Conservation (phyloP, 495 filamentous ascomycete species). For the Rostrohypoxylon terebratum region DNA sequence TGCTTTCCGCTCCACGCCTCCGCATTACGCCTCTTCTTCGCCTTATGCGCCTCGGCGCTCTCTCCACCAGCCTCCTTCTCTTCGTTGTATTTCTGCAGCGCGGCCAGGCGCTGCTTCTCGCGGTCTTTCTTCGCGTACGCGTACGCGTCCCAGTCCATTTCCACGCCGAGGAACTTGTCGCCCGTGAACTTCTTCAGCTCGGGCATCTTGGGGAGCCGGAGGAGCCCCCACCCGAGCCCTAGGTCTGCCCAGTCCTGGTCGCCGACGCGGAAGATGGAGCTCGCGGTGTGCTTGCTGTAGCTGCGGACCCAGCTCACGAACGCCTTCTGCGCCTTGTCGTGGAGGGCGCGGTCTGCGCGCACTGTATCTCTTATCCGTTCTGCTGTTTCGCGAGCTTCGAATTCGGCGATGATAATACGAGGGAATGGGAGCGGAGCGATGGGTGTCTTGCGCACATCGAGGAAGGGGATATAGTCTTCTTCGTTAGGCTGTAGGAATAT, state of each 20-base stretch:
- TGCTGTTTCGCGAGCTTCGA: constrained; percentile 65
- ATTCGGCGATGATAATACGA: constrained; percentile 61
- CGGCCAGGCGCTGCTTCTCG: constrained; percentile 75
- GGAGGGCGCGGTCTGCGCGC: constrained; percentile 78
- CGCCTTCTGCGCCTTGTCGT: constrained; percentile 87
- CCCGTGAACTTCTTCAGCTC: constrained; percentile 78
- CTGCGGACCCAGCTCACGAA: constrained; percentile 93
- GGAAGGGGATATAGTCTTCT: constrained; percentile 88
- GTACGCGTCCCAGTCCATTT: constrained; percentile 66
- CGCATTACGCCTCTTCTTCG: constrained; percentile 65
- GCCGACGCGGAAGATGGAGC: constrained; percentile 85
- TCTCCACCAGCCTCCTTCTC: constrained; percentile 49
- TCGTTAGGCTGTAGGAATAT: constrained; percentile 88
- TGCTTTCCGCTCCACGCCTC: constrained; percentile 88
- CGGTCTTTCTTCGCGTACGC: constrained; percentile 82
- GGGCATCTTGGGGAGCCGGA: constrained; percentile 94
- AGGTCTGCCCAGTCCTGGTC: constrained; percentile 88
- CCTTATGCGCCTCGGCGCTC: constrained; percentile 70
- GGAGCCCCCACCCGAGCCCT: constrained; percentile 80
- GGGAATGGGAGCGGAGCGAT: constrained; percentile 71
- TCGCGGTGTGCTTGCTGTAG: constrained; percentile 91
- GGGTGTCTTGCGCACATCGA: constrained; percentile 90
- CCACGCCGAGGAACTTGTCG: constrained; percentile 71
- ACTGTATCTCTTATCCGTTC: constrained; percentile 71
- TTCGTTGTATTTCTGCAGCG: constrained; percentile 35